Percentiles rank a stretch among this genome's conserved stretches.
Evolutionary conservation across 306 rosid species (phyloP).

Genomic region (Lathyrus aphaca): DNA sequence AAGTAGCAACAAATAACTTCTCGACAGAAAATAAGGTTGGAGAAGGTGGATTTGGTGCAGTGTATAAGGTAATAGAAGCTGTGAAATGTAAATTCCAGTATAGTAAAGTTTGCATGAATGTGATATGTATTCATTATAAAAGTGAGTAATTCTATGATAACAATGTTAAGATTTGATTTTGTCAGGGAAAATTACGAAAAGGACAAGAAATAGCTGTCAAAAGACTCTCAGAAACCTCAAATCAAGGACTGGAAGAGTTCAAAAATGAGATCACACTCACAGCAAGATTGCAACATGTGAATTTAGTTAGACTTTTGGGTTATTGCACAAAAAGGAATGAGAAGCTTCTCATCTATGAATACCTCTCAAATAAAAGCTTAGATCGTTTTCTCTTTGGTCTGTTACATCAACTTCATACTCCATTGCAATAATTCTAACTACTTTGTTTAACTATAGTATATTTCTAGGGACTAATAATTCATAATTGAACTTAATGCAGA

Average conservation of each 20-base stretch:
- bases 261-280: constrained; percentile 53
- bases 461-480: constrained; percentile 13
- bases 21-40: constrained; percentile 52
- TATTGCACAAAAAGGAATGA: constrained; percentile 51
- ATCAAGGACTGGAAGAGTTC: constrained; percentile 58
- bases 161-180: too few species aligned
- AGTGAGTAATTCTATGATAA: too few species aligned
- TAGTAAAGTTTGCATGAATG: too few species aligned
- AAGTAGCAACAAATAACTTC: constrained; percentile 56
- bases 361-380: constrained; percentile 60
- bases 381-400: constrained; percentile 55
- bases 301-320: constrained; percentile 60
- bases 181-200: constrained; percentile 48
- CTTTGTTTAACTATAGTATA: neutral
- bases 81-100: too few species aligned
- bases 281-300: constrained; percentile 58
- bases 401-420: neutral
- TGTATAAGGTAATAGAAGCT: constrained; percentile 68
- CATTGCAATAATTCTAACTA: neutral
- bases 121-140: too few species aligned
- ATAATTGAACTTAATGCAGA: constrained; percentile 47
- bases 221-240: constrained; percentile 54
- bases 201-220: constrained; percentile 60
- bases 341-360: constrained; percentile 58
- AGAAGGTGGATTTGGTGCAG: constrained; percentile 61